phyloP scores from a whole-genome alignment of 2,329 filamentous ascomycete species.

The Sphaceloma murrayae region DNA sequence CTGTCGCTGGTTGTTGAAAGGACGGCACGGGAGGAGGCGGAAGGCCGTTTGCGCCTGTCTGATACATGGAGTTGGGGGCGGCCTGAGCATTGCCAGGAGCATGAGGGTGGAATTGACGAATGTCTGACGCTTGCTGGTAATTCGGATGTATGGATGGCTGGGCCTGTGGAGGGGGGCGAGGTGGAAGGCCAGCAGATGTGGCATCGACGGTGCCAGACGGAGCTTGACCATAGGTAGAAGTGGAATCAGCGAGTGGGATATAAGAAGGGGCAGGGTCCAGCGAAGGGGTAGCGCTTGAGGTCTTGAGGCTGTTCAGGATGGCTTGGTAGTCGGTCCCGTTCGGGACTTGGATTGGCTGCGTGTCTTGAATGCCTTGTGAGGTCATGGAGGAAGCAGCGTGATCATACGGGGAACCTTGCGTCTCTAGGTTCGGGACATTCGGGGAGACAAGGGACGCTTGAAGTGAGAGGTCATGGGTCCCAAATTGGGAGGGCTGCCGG shows the following conservation, averaged over 20 bases:
- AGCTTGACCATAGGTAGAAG: constrained; percentile 17
- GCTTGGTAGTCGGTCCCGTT: constrained; percentile 38
- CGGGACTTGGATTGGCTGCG: constrained; percentile 15
- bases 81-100: constrained; percentile 27
- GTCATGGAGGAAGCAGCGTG: constrained; percentile 2
- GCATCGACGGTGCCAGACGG: constrained; percentile 16
- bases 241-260: constrained; percentile 24
- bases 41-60: constrained; percentile 19
- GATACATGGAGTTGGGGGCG: not conserved
- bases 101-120: constrained; percentile 43
- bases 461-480: too few relatives aligned
- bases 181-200: constrained; percentile 36
- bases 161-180: constrained; percentile 41
- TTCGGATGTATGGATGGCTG: constrained; percentile 40
- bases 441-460: too few relatives aligned
- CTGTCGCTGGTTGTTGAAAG: constrained; percentile 18
- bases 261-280: constrained; percentile 28
- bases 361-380: not conserved
- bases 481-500: too few relatives aligned
- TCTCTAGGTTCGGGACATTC: too few relatives aligned
- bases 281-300: constrained; percentile 25
- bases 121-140: constrained; percentile 40
- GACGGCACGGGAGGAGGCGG: constrained; percentile 20
- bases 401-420: not conserved
- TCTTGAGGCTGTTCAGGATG: constrained; percentile 35